Evolutionary conservation across 1,284 basidiomycete genomes (phyloP).

Genomic region (Porodaedalea pini): DNA sequence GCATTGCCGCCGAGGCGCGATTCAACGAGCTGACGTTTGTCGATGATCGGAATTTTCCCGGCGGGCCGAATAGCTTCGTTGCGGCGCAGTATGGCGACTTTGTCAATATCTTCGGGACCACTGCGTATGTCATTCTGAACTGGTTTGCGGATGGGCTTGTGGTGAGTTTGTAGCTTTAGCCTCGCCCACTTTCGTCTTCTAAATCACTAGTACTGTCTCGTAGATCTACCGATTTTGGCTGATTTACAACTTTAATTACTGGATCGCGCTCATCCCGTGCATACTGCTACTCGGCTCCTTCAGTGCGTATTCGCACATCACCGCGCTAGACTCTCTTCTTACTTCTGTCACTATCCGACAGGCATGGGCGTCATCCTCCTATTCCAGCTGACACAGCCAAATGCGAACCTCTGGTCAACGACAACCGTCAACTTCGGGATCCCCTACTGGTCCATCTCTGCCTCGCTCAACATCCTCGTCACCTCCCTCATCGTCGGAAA

Average conservation of each 20-base stretch:
- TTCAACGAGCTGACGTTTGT: slow-evolving; percentile 20
- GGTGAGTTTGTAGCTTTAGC: no score
- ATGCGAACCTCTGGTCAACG: slow-evolving; percentile 19
- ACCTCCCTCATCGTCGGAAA: slow-evolving; percentile 24
- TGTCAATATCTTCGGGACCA: slow-evolving; percentile 19
- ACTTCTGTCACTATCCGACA: neutral
- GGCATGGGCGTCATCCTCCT: slow-evolving; percentile 17
- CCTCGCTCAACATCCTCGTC: slow-evolving; percentile 25
- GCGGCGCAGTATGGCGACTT: slow-evolving; percentile 14
- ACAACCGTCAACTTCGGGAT: slow-evolving; percentile 21
- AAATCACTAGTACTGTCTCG: neutral
- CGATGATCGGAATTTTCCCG: slow-evolving; percentile 17
- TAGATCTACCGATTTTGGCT: slow-evolving; percentile 24
- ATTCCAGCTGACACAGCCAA: slow-evolving; percentile 16
- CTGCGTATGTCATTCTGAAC: slow-evolving; percentile 20
- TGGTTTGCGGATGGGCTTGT: slow-evolving; percentile 25
- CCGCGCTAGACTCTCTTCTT: neutral
- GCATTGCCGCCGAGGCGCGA: slow-evolving; percentile 11
- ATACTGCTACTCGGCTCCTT: slow-evolving; percentile 20
- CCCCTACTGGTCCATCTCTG: slow-evolving; percentile 25
- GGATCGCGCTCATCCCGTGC: slow-evolving; percentile 19
- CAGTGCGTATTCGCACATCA: slow-evolving; percentile 10
- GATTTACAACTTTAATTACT: slow-evolving; percentile 23
- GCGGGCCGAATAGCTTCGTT: slow-evolving; percentile 17
- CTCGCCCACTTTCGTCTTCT: neutral